Evolutionary conservation across 768 basidiomycete species (phyloP), one percentile per base, ranked within the genome.

Genomic region (Grammothele lineata): DNA sequence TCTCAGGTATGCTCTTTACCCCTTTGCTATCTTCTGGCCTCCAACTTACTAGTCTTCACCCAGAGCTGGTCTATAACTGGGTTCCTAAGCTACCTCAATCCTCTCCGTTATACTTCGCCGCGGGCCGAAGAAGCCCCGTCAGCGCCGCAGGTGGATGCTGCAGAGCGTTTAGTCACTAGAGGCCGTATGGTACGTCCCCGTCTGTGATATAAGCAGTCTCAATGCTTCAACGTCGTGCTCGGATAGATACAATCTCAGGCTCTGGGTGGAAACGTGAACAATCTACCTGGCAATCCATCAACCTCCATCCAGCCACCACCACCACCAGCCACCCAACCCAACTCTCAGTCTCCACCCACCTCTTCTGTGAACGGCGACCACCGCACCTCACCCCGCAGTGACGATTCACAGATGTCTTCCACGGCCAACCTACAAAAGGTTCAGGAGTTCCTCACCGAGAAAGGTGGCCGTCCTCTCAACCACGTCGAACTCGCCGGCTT

Each of bases 401-500:
- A 50, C 18, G 43, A 48, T 10, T 46, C 51, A 6, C 41, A 34
- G 14, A 19, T 37, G 4, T 55, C 47, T 11, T 46, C 50, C 9
- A 40, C 46, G 5, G 42, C 44, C n/a, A 56, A 53, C 26, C 27
- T 53, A 14, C 46, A 48, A 45, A 47, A 47, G 30, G 51, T 53
- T 3, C 44, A 50, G n/a, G 45, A 53, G 24, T 81, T 77, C 57
- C 62, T 83, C 43, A 63, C 66, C 17, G 68, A 74, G 53, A 74
- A 73, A 48, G 68, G 66, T 5, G 76, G 73, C 22, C 66, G 70
- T 41, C 67, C 71, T 19, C 69, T 83, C 15, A 77, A 74, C 43
- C 64, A 70, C 4, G 70, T 76, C 8, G 81, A 83, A 58, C 67
- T 73, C 19, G 75, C 74, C 30, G 77, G 76, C 5, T 62, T 83